Evolutionary conservation across 2,329 filamentous ascomycete species (phyloP), one percentile per base, ranked within the genome.

Genomic region (Penicillium sp.): DNA sequence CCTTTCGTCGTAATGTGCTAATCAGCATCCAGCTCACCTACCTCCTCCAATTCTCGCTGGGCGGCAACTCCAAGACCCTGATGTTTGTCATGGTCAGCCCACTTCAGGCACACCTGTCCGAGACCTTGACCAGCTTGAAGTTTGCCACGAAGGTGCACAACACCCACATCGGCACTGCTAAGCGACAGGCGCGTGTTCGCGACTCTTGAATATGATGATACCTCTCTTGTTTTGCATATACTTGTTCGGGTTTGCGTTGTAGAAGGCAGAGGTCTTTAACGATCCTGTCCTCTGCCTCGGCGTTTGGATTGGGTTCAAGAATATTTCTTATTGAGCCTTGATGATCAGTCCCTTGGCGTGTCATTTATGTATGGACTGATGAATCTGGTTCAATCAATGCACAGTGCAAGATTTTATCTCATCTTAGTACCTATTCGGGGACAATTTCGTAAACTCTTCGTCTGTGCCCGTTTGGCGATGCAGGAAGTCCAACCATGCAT

Each of bases 51-150:
- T 95, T 94, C 68, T 96, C 90, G 3, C 79, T 99, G 7, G 92
- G 94, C 4, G 94, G 94, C 14, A 96, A 96, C 71, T 94, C 88
- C 62, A 95, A 96, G 76, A 99, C 94, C 0, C 86, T 99, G 64
- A 99, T 99, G 94, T 96, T 99, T 71, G 90, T 97, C 69, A 97
- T 97, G 92, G 89, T 96, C 50, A 94, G 88, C 62, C 94, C 94
- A 30, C 77, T 97, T 53, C 89, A 95, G 75, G 88, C 86, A 5
- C 94, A 97, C 75, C 78, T 96, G 58, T 88, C 87, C 65, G 94
- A 99, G 79, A 96, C 92, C 3, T 78, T 96, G 69, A 96, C 92
- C 40, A 96, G 91, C 79, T 79, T 99, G 72, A 88, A 94, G 66
- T 99, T 99, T 73, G 94, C 94, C 14, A 95, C 90, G 30, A 97